Conservation (phyloP, 352 stramenopile species). For the Globisporangium nunn region DNA sequence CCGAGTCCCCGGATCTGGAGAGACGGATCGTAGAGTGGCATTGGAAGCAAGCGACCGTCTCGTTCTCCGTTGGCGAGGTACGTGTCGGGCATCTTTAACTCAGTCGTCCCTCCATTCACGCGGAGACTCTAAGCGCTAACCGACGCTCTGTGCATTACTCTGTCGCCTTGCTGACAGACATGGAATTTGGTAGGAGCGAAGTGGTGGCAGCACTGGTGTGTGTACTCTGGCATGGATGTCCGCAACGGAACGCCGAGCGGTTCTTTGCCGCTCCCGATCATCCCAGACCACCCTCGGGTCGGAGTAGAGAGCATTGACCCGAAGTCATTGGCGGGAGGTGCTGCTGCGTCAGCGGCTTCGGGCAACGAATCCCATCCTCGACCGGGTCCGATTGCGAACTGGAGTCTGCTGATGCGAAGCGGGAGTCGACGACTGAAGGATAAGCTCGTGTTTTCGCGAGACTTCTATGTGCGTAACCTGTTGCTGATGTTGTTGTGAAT, state of each 20-base stretch:
- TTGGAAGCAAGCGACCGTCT: slow-evolving; percentile 45
- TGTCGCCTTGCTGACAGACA: slow-evolving; percentile 21
- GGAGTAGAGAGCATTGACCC: neutral
- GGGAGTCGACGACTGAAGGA: slow-evolving; percentile 69
- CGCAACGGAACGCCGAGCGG: slow-evolving; percentile 58
- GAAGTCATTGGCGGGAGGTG: neutral
- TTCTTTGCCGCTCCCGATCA: slow-evolving; percentile 39
- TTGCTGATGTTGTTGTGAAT: neutral
- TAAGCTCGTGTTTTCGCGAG: slow-evolving; percentile 53
- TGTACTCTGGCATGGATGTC: slow-evolving; percentile 56
- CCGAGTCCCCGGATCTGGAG: slow-evolving; percentile 54
- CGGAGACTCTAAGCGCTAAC: neutral
- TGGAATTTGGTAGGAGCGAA: slow-evolving; percentile 70
- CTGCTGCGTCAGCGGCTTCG: neutral
- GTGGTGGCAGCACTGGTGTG: slow-evolving; percentile 81
- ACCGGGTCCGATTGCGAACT: slow-evolving; percentile 77
- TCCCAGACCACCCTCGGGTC: slow-evolving; percentile 18
- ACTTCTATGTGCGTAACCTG: slow-evolving; percentile 66
- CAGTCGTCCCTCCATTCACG: neutral
- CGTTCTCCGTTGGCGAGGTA: slow-evolving; percentile 48
- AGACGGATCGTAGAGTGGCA: slow-evolving; percentile 69
- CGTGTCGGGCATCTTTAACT: slow-evolving; percentile 1
- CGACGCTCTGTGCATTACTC: no score
- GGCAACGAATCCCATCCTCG: slow-evolving; percentile 10
- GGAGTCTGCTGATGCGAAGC: slow-evolving; percentile 66